Evolutionary conservation across 208 protist species (phyloP), one percentile per base, ranked within the genome.

Genomic region (Blastocrithidia nonstop): DNA sequence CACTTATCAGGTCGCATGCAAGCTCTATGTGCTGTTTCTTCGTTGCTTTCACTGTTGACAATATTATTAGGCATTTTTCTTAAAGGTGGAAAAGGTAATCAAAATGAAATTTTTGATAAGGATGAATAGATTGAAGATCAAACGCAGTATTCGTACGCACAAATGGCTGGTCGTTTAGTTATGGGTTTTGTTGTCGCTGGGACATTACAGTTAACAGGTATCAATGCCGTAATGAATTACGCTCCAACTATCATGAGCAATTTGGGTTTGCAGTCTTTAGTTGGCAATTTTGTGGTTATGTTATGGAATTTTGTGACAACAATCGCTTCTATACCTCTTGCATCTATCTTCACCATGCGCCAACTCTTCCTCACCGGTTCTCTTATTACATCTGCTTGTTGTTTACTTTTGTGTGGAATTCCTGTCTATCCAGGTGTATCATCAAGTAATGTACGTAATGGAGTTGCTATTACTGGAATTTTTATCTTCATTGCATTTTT

Each of bases 181-280:
- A 71, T 91, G 48, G 71, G 58, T 27, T 19, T 35, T n/a, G 56
- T 74, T 26, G 58, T 81, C 41, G 62, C 67, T 25, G 60, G 69
- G 20, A 76, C 81, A 43, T 55, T 71, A 39, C 81, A 87, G 56
- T 51, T 92, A 58, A 92, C 82, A 23, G 82, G 82, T 23, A 84
- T 88, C 53, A 88, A 88, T 53, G 77, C 77, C 27, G 61, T 88
- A 22, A 87, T 84, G 74, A 86, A 84, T 62, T 92, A 88, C 62
- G 74, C 82, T 25, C 77, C 77, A 24, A 73, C 56, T 22, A 87
- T 92, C 50, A 85, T 75, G 62, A 48, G 54, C 31, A 71, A 52
- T 35, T 55, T 84, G 26, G 72, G 74, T 23, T 51, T 86, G 23
- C 62, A 61, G 0, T 64, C 77, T 25, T 66, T 88, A 2, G 50